These are phyloP conservation scores for Ogataea populi-albae DNA, from an alignment of 805 yeast genomes.

Conservation along the genomic window DNA sequence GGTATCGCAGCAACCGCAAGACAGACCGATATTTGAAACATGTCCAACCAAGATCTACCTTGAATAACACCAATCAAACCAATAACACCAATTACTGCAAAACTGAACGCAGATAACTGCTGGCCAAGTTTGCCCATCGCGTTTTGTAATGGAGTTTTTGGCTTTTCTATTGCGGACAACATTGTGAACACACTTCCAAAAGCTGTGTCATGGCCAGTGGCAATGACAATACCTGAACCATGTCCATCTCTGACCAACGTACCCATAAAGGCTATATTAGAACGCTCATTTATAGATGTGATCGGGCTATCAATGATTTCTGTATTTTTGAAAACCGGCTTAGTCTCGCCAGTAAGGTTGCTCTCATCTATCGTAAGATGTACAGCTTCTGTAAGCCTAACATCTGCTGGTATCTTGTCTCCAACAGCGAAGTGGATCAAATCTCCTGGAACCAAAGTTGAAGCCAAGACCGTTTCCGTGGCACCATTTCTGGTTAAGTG, in stretches of 20 bases:
- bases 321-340: slow-evolving; percentile 70
- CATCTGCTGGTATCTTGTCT: slow-evolving; percentile 95
- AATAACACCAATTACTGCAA: slow-evolving; percentile 85
- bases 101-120: slow-evolving; percentile 81
- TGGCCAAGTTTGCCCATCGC: slow-evolving; percentile 96
- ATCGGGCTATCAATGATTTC: slow-evolving; percentile 37
- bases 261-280: slow-evolving; percentile 91
- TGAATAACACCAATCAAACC: slow-evolving; percentile 86
- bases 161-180: slow-evolving; percentile 94
- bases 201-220: slow-evolving; percentile 85
- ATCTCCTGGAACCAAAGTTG: slow-evolving; percentile 93
- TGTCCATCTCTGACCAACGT: slow-evolving; percentile 95
- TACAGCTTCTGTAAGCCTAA: slow-evolving; percentile 73
- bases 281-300: slow-evolving; percentile 52
- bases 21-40: slow-evolving; percentile 97
- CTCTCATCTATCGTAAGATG: slow-evolving; percentile 89
- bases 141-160: slow-evolving; percentile 93
- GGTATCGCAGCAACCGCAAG: slow-evolving; percentile 99
- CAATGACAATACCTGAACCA: slow-evolving; percentile 90
- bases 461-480: slow-evolving; percentile 79
- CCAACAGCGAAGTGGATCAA: slow-evolving; percentile 86
- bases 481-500: slow-evolving; percentile 82
- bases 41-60: slow-evolving; percentile 94
- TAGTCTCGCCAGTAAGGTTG: slow-evolving; percentile 92
- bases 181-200: slow-evolving; percentile 93